Percentiles rank a stretch among this genome's conserved stretches.
Conservation (phyloP, 768 basidiomycete species). For the Russula sp. region DNA sequence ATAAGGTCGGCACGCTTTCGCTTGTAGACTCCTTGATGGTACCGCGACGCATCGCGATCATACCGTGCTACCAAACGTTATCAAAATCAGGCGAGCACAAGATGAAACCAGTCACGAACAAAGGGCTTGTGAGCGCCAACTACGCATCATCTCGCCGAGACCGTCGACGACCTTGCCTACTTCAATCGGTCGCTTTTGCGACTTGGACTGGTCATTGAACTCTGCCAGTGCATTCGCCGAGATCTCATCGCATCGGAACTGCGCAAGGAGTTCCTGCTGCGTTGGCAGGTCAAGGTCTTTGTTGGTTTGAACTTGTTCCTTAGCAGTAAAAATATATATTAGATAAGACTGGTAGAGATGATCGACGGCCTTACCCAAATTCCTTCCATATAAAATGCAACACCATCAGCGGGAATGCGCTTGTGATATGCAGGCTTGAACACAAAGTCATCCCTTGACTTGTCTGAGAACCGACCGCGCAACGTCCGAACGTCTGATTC, state of each 20-base stretch:
- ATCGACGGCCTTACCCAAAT: conserved; percentile 75
- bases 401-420: conserved; percentile 96
- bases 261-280: conserved; percentile 94
- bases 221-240: conserved; percentile 72
- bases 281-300: conserved; percentile 61
- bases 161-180: conserved; percentile 82
- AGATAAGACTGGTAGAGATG: background rate
- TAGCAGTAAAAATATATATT: background rate
- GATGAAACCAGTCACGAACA: conserved; percentile 45
- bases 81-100: background rate
- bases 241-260: conserved; percentile 99
- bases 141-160: conserved; percentile 79
- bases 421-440: conserved; percentile 96
- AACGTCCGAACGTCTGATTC: conserved; percentile 71
- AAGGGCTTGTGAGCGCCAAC: conserved; percentile 73
- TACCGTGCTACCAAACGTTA: conserved; percentile 63
- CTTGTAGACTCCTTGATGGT: conserved; percentile 89
- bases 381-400: conserved; percentile 93
- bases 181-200: conserved; percentile 81
- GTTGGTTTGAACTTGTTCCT: conserved; percentile 33
- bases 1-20: conserved; percentile 87
- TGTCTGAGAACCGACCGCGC: conserved; percentile 74
- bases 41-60: conserved; percentile 94
- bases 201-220: conserved; percentile 80
- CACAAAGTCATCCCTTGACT: conserved; percentile 62